Evolutionary conservation across 2,329 filamentous ascomycete species (phyloP).

Genomic region (Raffaelea deltoideospora): DNA sequence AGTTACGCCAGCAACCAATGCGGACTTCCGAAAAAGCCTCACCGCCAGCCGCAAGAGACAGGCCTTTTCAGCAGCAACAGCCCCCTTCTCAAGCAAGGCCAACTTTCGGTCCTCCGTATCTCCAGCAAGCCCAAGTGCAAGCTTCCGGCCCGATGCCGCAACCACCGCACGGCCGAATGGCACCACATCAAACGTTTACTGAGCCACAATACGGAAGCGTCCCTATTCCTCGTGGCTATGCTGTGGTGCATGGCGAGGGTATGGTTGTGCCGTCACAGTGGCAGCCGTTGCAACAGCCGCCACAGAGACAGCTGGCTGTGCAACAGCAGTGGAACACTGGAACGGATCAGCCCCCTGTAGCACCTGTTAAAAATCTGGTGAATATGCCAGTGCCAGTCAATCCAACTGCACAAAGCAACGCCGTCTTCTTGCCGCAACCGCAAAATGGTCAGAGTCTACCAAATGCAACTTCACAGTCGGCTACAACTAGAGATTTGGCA

Average conservation of each 20-base stretch:
- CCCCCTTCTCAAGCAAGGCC: no score
- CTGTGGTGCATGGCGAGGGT: slow-evolving; percentile 22
- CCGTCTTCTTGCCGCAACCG: no score
- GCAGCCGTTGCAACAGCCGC: slow-evolving; percentile 1
- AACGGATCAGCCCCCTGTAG: neutral
- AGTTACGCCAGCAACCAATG: slow-evolving; percentile 1
- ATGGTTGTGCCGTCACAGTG: slow-evolving; percentile 2
- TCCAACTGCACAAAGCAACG: neutral
- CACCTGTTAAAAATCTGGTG: no score
- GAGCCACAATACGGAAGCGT: slow-evolving; percentile 22
- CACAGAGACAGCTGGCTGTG: neutral
- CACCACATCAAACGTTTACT: no score
- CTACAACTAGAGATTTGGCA: no score
- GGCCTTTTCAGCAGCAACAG: neutral
- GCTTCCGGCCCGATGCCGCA: neutral
- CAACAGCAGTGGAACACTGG: neutral
- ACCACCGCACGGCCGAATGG: no score
- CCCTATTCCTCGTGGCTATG: slow-evolving; percentile 22
- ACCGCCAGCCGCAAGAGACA: slow-evolving; percentile 1
- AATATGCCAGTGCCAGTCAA: no score
- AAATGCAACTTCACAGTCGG: no score
- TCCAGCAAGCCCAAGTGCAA: neutral
- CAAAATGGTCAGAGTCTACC: no score
- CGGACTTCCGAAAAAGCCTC: slow-evolving; percentile 1
- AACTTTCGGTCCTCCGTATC: no score